Evolutionary conservation across 2,329 filamentous ascomycete genomes (phyloP).

Genomic region (Verticillium zaregamsianum): DNA sequence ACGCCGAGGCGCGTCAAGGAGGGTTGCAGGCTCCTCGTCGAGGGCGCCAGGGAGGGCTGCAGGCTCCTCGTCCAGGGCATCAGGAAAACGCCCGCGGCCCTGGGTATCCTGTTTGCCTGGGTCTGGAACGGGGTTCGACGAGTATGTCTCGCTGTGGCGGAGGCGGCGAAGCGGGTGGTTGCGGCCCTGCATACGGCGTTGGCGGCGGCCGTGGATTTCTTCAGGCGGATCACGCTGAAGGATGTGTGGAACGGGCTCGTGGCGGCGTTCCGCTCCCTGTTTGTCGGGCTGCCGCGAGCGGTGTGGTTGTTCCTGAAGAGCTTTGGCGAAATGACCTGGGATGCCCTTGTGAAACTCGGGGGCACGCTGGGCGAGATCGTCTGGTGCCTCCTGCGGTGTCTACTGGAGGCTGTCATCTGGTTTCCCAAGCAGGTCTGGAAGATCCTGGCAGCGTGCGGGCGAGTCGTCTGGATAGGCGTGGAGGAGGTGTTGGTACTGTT

Average conservation of each 20-base stretch:
- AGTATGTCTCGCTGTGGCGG: constrained; percentile 17
- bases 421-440: constrained; percentile 27
- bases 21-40: constrained; percentile 10
- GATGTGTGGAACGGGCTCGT: constrained; percentile 33
- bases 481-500: constrained; percentile 31
- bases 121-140: constrained; percentile 21
- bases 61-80: constrained; percentile 14
- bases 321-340: constrained; percentile 25
- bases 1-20: constrained; percentile 21
- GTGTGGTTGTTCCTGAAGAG: constrained; percentile 22
- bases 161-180: constrained; percentile 19
- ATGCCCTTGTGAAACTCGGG: neutral
- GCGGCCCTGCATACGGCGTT: constrained; percentile 31
- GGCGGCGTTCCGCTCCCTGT: constrained; percentile 22
- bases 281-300: constrained; percentile 23
- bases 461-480: constrained; percentile 23
- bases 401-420: constrained; percentile 20
- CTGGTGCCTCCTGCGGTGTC: constrained; percentile 17
- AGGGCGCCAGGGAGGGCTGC: constrained; percentile 15
- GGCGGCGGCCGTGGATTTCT: constrained; percentile 26
- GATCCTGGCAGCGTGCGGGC: constrained; percentile 24
- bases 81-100: constrained; percentile 18
- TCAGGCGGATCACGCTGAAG: constrained; percentile 29
- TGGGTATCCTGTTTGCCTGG: constrained; percentile 19
- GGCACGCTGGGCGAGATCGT: constrained; percentile 12